Evolutionary conservation across 2,329 filamentous ascomycete genomes (phyloP), one percentile per base, ranked within the genome.

Genomic region (Arthroderma sp.): DNA sequence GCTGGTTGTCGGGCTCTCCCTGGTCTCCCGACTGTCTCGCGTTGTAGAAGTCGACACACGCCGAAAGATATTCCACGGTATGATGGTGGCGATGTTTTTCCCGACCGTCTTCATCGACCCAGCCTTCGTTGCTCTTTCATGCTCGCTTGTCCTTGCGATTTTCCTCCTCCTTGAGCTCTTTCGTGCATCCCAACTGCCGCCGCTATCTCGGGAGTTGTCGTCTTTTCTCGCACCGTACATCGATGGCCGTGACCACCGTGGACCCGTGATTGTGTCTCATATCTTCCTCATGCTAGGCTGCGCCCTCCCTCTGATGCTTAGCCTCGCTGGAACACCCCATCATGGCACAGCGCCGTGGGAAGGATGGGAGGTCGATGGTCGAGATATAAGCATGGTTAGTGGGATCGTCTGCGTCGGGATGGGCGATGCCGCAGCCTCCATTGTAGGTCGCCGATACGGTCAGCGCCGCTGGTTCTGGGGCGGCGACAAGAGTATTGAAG

Each of bases 41-140:
- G 76, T 88, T 54, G 91, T 87, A 63, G 91, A 96, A 72, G 91
- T 98, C 51, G 93, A 98, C 72, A 98, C 93, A 1, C 82, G 93
- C 54, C 84, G 93, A 54, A 98, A 98, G 71, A 88, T 97, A 23
- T 98, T 98, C 70, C 93, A 98, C 71, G 94, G 94, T 64, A 95
- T 91, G 80, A 97, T 97, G 87, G 91, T 97, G 6, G 83, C 84
- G 57, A 96, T 98, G 88, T 85, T 98, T 57, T 78, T 97, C 1
- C 91, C 93, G 0, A 83, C 88, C 1, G 87, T 86, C 1, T 96
- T 84, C 68, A 75, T 97, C 61, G 93, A 98, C 69, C 91, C 93
- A 0, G 79, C 85, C 41, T 97, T 88, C 70, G 84, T 85, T 54
- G 82, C 87, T 1, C 76, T 98, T 11, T 88, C 90, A 0, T 77